These are phyloP conservation scores for Paraconiothyrium brasiliense DNA, from an alignment of 2,329 filamentous ascomycete genomes.

Conservation along the genomic window DNA sequence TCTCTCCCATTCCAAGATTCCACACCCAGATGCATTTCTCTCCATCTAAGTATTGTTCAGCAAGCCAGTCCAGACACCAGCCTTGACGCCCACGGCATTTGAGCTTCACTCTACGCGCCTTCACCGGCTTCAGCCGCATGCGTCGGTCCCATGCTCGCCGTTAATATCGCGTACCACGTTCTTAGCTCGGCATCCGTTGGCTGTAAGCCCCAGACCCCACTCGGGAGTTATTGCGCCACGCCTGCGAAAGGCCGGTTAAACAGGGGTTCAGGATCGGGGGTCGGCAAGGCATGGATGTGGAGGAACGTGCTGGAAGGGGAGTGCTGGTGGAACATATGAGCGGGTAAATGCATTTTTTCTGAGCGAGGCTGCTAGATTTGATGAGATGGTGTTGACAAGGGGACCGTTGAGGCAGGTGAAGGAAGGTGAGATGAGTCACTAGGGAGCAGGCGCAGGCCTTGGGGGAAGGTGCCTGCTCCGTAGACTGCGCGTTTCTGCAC, in stretches of 20 bases:
- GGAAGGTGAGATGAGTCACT: neutral
- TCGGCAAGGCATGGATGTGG: neutral
- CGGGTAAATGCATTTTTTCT: constrained; percentile 16
- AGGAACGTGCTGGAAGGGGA: neutral
- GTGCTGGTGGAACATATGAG: neutral
- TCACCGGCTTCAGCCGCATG: constrained; percentile 16
- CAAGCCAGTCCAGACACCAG: constrained; percentile 23
- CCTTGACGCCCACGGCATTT: constrained; percentile 10
- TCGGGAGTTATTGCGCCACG: constrained; percentile 15
- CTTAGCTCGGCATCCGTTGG: constrained; percentile 12
- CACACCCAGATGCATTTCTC: neutral
- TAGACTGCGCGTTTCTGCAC: constrained; percentile 21
- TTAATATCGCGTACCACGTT: constrained; percentile 1
- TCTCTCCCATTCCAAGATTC: neutral
- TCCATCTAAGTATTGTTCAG: constrained; percentile 35
- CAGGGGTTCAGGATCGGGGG: constrained; percentile 10
- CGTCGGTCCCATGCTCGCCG: constrained; percentile 11
- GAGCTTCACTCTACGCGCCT: neutral
- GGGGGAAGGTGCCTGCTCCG: constrained; percentile 26
- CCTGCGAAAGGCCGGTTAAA: constrained; percentile 20
- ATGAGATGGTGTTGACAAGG: neutral
- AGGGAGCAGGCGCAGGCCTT: constrained; percentile 4
- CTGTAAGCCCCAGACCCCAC: constrained; percentile 19
- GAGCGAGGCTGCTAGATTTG: neutral
- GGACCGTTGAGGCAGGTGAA: neutral